Conservation (phyloP, 1,284 basidiomycete genomes). For the Apiotrichum mycotoxinovorans region DNA sequence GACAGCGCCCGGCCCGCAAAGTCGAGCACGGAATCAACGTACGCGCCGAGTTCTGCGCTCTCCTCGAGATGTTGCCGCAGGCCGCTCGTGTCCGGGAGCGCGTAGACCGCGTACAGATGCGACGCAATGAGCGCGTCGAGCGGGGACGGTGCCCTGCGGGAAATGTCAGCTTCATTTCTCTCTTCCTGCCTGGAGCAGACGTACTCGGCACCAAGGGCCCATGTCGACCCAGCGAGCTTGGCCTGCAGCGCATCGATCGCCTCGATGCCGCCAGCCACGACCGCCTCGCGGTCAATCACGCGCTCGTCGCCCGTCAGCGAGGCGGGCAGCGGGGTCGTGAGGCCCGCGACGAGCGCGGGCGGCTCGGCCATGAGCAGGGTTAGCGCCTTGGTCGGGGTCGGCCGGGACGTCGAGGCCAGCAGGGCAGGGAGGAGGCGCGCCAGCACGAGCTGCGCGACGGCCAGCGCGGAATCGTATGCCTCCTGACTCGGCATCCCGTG, state of each 20-base stretch:
- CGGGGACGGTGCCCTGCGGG: constrained; percentile 38
- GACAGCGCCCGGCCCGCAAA: not conserved
- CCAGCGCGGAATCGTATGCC: constrained; percentile 39
- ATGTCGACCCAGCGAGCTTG: constrained; percentile 15
- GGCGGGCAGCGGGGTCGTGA: constrained; percentile 41
- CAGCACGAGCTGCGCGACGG: constrained; percentile 36
- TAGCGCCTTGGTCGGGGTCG: not conserved
- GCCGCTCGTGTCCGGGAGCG: constrained; percentile 21
- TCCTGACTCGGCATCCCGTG: constrained; percentile 35
- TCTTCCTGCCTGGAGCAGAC: too few relatives aligned
- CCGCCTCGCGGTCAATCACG: constrained; percentile 20
- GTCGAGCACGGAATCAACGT: constrained; percentile 28
- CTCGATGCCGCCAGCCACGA: constrained; percentile 26
- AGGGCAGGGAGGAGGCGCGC: constrained; percentile 33
- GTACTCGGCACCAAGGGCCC: constrained; percentile 39
- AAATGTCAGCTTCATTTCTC: too few relatives aligned
- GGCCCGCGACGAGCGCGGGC: constrained; percentile 35
- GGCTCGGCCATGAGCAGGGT: constrained; percentile 30
- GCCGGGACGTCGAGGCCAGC: constrained; percentile 18
- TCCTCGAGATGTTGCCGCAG: constrained; percentile 25
- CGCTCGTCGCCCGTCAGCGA: constrained; percentile 39
- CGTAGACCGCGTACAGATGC: constrained; percentile 38
- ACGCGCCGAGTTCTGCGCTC: constrained; percentile 22
- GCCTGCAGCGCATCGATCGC: constrained; percentile 29
- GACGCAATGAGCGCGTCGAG: constrained; percentile 47